Percentiles rank a stretch among this genome's conserved stretches.
phyloP scores from a whole-genome alignment of 768 basidiomycete genomes.

The Mycena epipterygia region DNA sequence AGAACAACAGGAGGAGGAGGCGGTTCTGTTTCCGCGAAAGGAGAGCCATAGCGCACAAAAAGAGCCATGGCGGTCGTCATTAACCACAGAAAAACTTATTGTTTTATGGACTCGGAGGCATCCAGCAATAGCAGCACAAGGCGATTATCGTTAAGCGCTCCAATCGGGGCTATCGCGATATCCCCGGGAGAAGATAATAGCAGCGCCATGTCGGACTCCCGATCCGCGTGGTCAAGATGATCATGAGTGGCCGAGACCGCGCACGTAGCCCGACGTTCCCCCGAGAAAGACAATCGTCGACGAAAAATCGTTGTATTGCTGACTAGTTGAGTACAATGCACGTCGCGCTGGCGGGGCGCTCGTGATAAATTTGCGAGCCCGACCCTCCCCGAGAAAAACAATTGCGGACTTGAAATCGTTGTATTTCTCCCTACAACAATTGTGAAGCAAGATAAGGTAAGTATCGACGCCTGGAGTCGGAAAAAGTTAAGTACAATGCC shows the following conservation, averaged over 20 bases:
- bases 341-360: too few species aligned
- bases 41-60: constrained; percentile 10
- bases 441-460: constrained; percentile 6
- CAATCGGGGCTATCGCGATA: constrained; percentile 8
- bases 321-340: background rate
- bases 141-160: background rate
- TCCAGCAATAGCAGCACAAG: background rate
- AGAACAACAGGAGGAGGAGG: constrained; percentile 28
- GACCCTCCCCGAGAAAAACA: constrained; percentile 11
- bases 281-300: too few species aligned
- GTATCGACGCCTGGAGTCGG: background rate
- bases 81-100: constrained; percentile 3
- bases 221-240: constrained; percentile 19
- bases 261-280: background rate
- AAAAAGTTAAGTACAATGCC: constrained; percentile 11
- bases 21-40: constrained; percentile 25
- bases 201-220: background rate
- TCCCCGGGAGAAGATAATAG: constrained; percentile 10
- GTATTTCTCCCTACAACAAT: constrained; percentile 23
- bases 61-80: constrained; percentile 21
- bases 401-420: constrained; percentile 12
- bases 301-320: too few species aligned
- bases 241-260: background rate
- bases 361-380: background rate
- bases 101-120: background rate